Base-by-base conservation (phyloP, 2,329 filamentous ascomycete species). In the Venturia asperata region DNA sequence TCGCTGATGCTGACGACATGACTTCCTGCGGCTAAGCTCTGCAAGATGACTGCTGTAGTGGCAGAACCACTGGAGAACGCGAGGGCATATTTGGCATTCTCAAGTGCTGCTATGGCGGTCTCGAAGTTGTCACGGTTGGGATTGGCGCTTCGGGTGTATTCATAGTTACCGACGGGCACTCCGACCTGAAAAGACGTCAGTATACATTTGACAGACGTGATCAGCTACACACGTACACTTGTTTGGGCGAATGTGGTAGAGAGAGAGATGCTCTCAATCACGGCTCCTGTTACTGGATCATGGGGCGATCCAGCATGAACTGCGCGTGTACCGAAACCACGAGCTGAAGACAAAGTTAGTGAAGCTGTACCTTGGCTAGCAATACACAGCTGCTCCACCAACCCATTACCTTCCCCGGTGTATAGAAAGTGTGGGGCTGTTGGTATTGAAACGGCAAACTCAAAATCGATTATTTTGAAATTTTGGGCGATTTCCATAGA, bases 1-100 rank as follows among this genome's bases (percentile, higher is more conserved):
- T 99, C 94, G 58, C 92, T 96, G 61, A 99, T 91, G 67, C 92
- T 97, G 71, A 99, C 88, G 72, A 99, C 91, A 79, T 99, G 94
- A 61, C 91, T 94, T 68, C 92, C 92, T 15, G 89, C 83, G 30
- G 93, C 92, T 66, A 99, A 85, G 70, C 90, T 94, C 80, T 97
- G 94, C 66, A 99, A 85, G 73, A 99, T 91, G 71, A 85, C 91
- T 67, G 94, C 93, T 0, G 94, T 99, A 64, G 94, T 92, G 55
- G 94, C 93, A 70, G 91, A 96, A 71, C 94, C 94, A 34, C 92
- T 97, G 56, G 90, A 89, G 80, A 97, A 99, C 68, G 94, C 93
- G 64, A 99, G 87, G 58, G 94, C 94, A 75, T 96, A 89, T 75
- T 90, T 89, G 68, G 92, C 94, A 73, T 95, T 87, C 80, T 99